These are phyloP conservation scores for Lactarius deliciosus DNA, from an alignment of 768 basidiomycete genomes.

Conservation along the genomic window DNA sequence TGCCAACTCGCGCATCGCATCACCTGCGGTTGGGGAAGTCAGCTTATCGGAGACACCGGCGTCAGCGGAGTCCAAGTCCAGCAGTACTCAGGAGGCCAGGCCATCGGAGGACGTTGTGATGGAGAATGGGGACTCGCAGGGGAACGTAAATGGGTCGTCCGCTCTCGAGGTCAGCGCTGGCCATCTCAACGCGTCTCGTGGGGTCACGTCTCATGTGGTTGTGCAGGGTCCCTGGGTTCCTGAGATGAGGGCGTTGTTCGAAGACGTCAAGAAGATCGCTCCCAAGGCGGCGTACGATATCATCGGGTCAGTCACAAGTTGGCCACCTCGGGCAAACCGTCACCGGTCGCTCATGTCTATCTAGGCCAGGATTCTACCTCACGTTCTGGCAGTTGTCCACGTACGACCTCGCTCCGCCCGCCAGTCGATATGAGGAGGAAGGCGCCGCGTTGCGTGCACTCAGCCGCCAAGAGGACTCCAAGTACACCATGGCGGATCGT, in stretches of 20 bases:
- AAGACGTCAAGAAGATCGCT: slow-evolving; percentile 70
- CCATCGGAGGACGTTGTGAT: slow-evolving; percentile 45
- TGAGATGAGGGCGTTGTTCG: slow-evolving; percentile 68
- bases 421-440: slow-evolving; percentile 77
- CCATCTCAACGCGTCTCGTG: background rate
- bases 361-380: slow-evolving; percentile 86
- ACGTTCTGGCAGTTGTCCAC: slow-evolving; percentile 97
- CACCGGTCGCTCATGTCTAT: slow-evolving; percentile 9
- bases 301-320: slow-evolving; percentile 59
- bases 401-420: slow-evolving; percentile 82
- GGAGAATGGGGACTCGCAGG: slow-evolving; percentile 49
- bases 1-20: slow-evolving; percentile 58
- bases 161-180: slow-evolving; percentile 11
- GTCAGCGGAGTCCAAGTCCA: slow-evolving; percentile 3
- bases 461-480: slow-evolving; percentile 67
- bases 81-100: slow-evolving; percentile 20
- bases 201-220: slow-evolving; percentile 2
- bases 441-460: slow-evolving; percentile 56
- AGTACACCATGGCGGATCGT: slow-evolving; percentile 64
- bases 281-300: slow-evolving; percentile 62
- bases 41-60: slow-evolving; percentile 2
- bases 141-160: slow-evolving; percentile 15
- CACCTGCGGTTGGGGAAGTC: slow-evolving; percentile 46
- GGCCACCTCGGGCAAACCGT: slow-evolving; percentile 20
- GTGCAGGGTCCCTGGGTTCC: slow-evolving; percentile 76